Percentiles rank a stretch among this genome's conserved stretches.
These are phyloP conservation scores for Xylaria sp. DNA, from an alignment of 2,329 filamentous ascomycete species.

Conservation along the genomic window DNA sequence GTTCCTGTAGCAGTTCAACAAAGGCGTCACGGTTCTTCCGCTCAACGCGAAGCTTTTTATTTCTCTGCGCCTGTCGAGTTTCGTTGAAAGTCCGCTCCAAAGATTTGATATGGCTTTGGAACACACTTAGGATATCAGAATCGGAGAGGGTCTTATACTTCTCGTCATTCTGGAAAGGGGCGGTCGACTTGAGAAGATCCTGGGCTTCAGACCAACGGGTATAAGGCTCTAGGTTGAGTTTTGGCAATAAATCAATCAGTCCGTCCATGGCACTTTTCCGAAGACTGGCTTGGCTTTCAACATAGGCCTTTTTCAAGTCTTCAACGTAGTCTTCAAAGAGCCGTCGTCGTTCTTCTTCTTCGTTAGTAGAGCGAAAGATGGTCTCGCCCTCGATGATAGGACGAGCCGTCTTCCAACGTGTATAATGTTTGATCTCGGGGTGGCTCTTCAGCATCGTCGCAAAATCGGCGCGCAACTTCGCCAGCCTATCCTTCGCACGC, in stretches of 20 bases:
- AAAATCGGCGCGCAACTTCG: conserved; percentile 93
- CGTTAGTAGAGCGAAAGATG: conserved; percentile 89
- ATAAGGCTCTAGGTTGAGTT: conserved; percentile 87
- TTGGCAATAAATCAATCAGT: conserved; percentile 79
- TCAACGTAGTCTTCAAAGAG: conserved; percentile 94
- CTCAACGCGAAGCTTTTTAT: conserved; percentile 80
- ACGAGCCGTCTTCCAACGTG: conserved; percentile 94
- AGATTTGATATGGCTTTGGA: conserved; percentile 93
- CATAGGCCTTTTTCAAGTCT: conserved; percentile 82
- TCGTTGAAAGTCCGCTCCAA: conserved; percentile 94
- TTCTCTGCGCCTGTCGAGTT: conserved; percentile 86
- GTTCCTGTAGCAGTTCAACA: conserved; percentile 76
- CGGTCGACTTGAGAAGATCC: conserved; percentile 79
- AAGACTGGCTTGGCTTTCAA: conserved; percentile 76
- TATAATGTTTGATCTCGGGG: conserved; percentile 96
- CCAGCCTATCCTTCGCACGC: conserved; percentile 88
- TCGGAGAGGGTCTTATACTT: conserved; percentile 88
- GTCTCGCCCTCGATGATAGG: conserved; percentile 95
- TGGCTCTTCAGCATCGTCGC: conserved; percentile 95
- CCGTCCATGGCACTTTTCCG: conserved; percentile 87
- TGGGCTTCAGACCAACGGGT: conserved; percentile 95
- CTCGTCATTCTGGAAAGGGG: conserved; percentile 80
- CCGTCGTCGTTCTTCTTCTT: conserved; percentile 87
- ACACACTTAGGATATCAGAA: conserved; percentile 89
- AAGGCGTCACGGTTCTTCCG: conserved; percentile 88